phyloP scores from a whole-genome alignment of 2,329 filamentous ascomycete genomes.

The Drechmeria coniospora region DNA sequence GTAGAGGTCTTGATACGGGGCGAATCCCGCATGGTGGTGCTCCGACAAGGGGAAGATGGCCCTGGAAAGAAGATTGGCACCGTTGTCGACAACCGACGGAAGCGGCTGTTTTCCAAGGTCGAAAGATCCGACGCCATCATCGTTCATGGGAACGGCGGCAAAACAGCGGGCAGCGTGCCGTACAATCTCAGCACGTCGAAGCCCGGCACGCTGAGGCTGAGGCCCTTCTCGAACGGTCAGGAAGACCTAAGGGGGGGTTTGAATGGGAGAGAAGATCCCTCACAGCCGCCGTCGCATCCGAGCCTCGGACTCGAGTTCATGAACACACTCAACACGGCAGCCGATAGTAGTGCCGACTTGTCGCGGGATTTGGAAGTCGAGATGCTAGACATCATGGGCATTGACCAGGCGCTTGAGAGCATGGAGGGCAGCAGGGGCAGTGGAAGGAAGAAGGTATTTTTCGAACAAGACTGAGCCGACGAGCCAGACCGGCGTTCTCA shows the following conservation, averaged over 20 bases:
- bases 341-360: constrained; percentile 34
- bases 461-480: constrained; percentile 24
- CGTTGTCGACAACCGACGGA: constrained; percentile 16
- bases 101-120: constrained; percentile 20
- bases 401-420: constrained; percentile 42
- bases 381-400: constrained; percentile 50
- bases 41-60: constrained; percentile 36
- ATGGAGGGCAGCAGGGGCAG: constrained; percentile 34
- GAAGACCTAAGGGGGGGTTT: constrained; percentile 8
- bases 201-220: constrained; percentile 19
- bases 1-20: constrained; percentile 39
- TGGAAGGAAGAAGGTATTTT: constrained; percentile 36
- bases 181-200: constrained; percentile 36
- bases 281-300: constrained; percentile 14
- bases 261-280: constrained; percentile 8
- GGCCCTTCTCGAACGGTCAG: constrained; percentile 13
- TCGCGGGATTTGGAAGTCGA: constrained; percentile 41
- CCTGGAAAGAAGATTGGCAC: constrained; percentile 27
- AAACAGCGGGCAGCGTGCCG: constrained; percentile 21
- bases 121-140: constrained; percentile 37
- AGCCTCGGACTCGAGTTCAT: constrained; percentile 32
- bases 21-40: constrained; percentile 38
- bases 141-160: constrained; percentile 30
- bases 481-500: constrained; percentile 8
- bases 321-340: constrained; percentile 34